Evolutionary conservation across 2,329 filamentous ascomycete species (phyloP), one percentile per base, ranked within the genome.

Genomic region (Aspergillus fijiensis): DNA sequence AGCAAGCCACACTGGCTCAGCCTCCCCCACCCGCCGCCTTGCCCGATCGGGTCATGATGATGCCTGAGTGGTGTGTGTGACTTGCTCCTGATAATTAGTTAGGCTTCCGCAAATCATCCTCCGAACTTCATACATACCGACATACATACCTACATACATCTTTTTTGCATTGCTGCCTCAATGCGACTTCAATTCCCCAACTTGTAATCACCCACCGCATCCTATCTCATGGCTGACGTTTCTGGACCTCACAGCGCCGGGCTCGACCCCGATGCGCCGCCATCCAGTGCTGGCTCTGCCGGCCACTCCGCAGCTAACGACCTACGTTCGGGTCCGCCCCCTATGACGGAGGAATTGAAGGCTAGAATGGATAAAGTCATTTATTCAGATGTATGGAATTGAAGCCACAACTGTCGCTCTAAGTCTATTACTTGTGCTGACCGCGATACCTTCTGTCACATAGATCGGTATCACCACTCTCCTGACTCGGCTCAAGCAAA

Each of bases 401-500:
- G 29, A 19, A 7, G 23, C 29, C 10, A 4, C 39, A 48, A 9
- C 27, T 29, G 31, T 35, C 11, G 42, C 29, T 23, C 11, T 5
- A 11, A 29, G 23, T 21, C 54, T 42, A 14, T 33, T 10, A 35
- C 25, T 33, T 19, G 23, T 54, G 49, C 62, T 59, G 55, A 60
- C 52, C 50, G 9, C 25, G 33, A 47, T 29, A 45, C 31, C 25
- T 9, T 29, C 33, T 19, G 11, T 61, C 63, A 47, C 58, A 63
- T 65, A 84, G 82, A 86, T 88, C 66, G 86, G 86, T 57, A 80
- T 88, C 58, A 83, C 78, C 60, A 87, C 85, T 7, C 80, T 89
- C 56, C 77, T 89, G 58, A 83, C 80, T 66, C 82, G 86, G 45
- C 76, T 89, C 63, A 89, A 88, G 75, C 86, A 88, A 70, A 88